Evolutionary conservation across 169 alveolate genomes (phyloP), one percentile per base, ranked within the genome.

Genomic region (Cryptosporidium baileyi): DNA sequence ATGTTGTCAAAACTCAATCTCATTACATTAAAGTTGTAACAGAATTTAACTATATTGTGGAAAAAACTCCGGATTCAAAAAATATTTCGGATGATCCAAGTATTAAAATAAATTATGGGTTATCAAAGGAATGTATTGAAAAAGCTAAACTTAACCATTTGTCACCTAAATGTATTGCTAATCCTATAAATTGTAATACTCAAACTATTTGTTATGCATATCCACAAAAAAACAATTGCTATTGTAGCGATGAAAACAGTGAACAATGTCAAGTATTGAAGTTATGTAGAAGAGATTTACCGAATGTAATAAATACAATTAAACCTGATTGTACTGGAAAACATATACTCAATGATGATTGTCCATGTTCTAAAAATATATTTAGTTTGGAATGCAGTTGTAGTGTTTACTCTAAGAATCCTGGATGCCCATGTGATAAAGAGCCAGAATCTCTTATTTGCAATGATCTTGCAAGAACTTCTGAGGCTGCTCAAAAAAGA

Each of bases 351-450:
- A 22, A 51, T 36, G 57, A 54, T 26, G 57, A 43, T 13, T 74
- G 85, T 36, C 85, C 85, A 22, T 74, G 85, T n/a, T 74, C 67
- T 15, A 74, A 15, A 22, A 74, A 74, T 74, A 54, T 74, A 74
- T 57, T 74, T 30, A 59, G 67, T 41, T 9, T 74, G 6, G 85
- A 74, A 45, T 74, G 85, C 54, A 57, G 85, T 5, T 74, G 85
- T 61, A 38, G 60, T 41, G 67, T 59, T n/a, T 51, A 36, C 28
- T 67, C 85, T 5, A 32, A 54, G 7, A 74, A 74, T 41, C 85
- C 85, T 3, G 85, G 85, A 51, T 74, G 85, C 19, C 85, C 85
- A 8, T 74, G 85, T 6, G 74, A 74, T 6, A 74, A 74, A 34
- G 60, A 74, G 6, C 65, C 59, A 6, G 38, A 11, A 34, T 74